phyloP scores from a whole-genome alignment of 371 early-diverging fungal genomes.

The Batrachochytrium dendrobatidis region DNA sequence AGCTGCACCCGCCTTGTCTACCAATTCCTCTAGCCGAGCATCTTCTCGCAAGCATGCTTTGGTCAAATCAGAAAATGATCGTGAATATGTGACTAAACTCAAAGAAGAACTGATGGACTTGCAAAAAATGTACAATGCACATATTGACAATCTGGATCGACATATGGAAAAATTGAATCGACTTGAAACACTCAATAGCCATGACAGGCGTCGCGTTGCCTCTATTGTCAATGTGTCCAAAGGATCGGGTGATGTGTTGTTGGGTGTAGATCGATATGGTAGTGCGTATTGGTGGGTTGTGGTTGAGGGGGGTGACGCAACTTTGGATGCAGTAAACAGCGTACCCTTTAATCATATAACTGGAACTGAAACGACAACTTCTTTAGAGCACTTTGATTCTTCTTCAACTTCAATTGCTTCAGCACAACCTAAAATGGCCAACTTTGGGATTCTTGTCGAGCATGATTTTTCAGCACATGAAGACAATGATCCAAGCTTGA shows the following conservation, averaged over 20 bases:
- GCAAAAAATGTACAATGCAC: background rate
- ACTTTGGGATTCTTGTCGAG: constrained; percentile 4
- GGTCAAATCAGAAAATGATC: background rate
- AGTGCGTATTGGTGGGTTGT: constrained; percentile 4
- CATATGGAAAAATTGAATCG: too few relatives aligned
- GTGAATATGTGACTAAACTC: background rate
- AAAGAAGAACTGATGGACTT: background rate
- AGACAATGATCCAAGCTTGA: background rate
- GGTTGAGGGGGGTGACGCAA: too few relatives aligned
- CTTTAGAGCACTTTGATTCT: background rate
- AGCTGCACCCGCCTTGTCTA: too few relatives aligned
- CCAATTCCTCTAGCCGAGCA: too few relatives aligned
- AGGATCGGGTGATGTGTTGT: background rate
- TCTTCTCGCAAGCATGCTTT: background rate
- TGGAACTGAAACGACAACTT: background rate
- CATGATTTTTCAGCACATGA: constrained; percentile 1
- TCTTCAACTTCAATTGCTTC: too few relatives aligned
- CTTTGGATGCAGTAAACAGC: too few relatives aligned
- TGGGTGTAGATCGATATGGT: background rate
- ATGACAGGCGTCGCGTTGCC: background rate
- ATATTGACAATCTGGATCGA: background rate
- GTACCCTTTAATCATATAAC: too few relatives aligned
- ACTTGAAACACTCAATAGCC: background rate
- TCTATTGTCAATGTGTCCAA: background rate
- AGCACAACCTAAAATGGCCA: too few relatives aligned